Conservation (phyloP, 2,329 filamentous ascomycete species). For the Chrysoporthe puriensis region DNA sequence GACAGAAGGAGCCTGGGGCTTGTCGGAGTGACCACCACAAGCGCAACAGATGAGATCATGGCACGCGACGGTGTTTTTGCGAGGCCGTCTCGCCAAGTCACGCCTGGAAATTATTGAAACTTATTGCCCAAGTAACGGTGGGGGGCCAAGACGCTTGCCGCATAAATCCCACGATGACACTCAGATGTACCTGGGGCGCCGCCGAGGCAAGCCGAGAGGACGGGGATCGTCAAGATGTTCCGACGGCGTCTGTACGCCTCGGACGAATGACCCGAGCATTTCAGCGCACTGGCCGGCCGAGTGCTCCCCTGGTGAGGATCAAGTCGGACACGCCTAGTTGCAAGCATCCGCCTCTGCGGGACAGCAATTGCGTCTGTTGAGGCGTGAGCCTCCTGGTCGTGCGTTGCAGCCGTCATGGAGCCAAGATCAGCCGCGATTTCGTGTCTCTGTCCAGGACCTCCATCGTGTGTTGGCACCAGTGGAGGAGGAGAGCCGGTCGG, state of each 20-base stretch:
- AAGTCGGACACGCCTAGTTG: neutral
- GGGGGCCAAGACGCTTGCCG: neutral
- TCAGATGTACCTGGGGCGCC: slow-evolving; percentile 1
- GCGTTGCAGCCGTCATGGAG: slow-evolving; percentile 8
- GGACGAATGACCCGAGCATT: neutral
- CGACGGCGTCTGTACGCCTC: neutral
- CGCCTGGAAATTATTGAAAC: neutral
- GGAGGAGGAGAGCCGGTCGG: slow-evolving; percentile 1
- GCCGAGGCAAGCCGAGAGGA: slow-evolving; percentile 7
- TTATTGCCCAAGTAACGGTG: slow-evolving; percentile 1
- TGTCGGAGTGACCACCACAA: slow-evolving; percentile 6
- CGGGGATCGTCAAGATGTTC: neutral
- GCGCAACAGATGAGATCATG: slow-evolving; percentile 25
- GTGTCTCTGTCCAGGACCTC: slow-evolving; percentile 5
- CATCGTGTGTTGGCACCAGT: slow-evolving; percentile 17
- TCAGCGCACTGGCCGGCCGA: neutral
- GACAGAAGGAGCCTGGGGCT: neutral
- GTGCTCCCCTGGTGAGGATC: neutral
- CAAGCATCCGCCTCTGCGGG: neutral
- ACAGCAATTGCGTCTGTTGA: neutral
- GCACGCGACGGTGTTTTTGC: neutral
- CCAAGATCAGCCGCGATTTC: slow-evolving; percentile 8
- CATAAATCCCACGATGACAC: slow-evolving; percentile 5
- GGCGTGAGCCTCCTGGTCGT: neutral
- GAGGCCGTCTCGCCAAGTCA: neutral